Evolutionary conservation across 1,139 yeast genomes (phyloP), one percentile per base, ranked within the genome.

Genomic region (Eremothecium sinecaudum): DNA sequence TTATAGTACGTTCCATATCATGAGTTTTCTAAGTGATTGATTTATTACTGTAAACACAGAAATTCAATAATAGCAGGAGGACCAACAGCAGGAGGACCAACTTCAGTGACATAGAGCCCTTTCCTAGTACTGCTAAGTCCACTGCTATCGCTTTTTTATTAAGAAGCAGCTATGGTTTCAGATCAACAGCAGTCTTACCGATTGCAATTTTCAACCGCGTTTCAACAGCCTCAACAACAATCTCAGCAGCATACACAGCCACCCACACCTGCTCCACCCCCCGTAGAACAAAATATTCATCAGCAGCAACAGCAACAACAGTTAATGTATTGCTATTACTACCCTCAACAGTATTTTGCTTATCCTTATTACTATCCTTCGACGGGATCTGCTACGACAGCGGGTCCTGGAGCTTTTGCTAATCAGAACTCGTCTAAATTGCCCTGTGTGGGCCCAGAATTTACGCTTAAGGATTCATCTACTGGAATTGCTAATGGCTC

Each of bases 241-340:
- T 42, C 20, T 4, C 43, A 25, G 34, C 37, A 26, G 28, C 27
- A 5, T 35, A 25, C 29, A 24, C 29, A 29, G 32, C 14, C 18
- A 31, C 8, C n/a, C n/a, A n/a, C n/a, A n/a, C n/a, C n/a, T n/a
- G 24, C 25, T 16, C 40, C 28, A 24, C 16, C 19, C 14, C 4
- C 32, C 19, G 22, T 18, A 11, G 19, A 24, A 4, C 41, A 33
- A 13, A 31, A 32, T 10, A 35, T 17, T 16, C 18, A 30, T 33
- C 48, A 44, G 16, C 36, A 32, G 12, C 48, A 39, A 31, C 37
- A 38, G 21, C 48, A 36, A 24, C 43, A 46, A 17, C 30, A 16
- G 30, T 13, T n/a, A 21, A 18, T 27, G 21, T 27, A 27, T 14
- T 27, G 21, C 14, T 27, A 27, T 14, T 27, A 27, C 30, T 27